Base-by-base conservation (phyloP, 73 alveolate species). In the Paramecium biaurelia region DNA sequence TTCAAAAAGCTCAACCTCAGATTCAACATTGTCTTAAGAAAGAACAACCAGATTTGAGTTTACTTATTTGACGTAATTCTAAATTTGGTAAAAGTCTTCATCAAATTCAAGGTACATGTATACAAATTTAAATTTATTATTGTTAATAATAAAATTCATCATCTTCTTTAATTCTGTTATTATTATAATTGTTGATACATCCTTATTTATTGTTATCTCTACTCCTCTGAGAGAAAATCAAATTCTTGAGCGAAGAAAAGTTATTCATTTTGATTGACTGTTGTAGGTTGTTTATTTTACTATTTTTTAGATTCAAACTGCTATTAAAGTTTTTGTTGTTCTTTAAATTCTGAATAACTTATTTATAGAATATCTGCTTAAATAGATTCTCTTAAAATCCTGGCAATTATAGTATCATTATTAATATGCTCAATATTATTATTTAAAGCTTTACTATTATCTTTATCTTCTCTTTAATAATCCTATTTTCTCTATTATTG, bases 81-180 rank as follows among this genome's bases (percentile, higher is more conserved):
- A 45, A 14, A 79, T 79, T 24, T 47, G 24, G 42, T 30, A 79
- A 63, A 79, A 79, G 49, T 79, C 90, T 21, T 79, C 90, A 79
- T 79, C 90, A 79, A 79, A 79, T 79, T 79, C 90, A 63, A 63
- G 45, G 84, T 63, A 30, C 84, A 63, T 63, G 43, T 5, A 2
- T 63, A 63, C 21, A 63, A 63, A 63, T 63, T 63, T 63, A 63
- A 63, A 63, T 63, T 63, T 63, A 53, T 18, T 63, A 30, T 30
- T 63, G 84, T 63, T 63, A 63, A 63, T 30, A 63, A 23, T 30
- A 30, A 63, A 63, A 63, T 47, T 18, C 84, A 26, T 63, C 45
- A 30, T 63, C 45, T 32, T 26, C 49, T 63, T 26, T 2, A 38
- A 38, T 5, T 0, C 47, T 1, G 5, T 38, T 38, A 7, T 0